A percentile compares a stretch with the other conserved stretches of the same genome.
These are phyloP conservation scores for Stipa capillata DNA, from an alignment of 176 grass and related monocot species.

Conservation along the genomic window DNA sequence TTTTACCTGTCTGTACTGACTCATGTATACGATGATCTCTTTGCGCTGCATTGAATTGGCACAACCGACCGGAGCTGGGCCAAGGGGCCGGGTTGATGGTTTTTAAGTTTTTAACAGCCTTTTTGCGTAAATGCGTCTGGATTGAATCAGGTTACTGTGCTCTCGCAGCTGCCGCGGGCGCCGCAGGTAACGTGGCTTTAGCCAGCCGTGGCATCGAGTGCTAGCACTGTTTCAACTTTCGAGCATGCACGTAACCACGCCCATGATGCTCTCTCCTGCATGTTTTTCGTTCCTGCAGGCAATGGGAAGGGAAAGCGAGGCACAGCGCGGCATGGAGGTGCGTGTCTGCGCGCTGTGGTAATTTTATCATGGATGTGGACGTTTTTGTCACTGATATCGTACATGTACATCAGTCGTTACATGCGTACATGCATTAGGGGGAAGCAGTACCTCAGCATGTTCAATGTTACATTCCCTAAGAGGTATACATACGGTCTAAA, in stretches of 20 bases:
- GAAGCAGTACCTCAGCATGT: too few relatives aligned
- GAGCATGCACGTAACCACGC: neutral
- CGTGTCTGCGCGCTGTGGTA: neutral
- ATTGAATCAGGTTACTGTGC: neutral
- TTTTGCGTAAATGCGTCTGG: constrained; percentile 20
- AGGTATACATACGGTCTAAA: too few relatives aligned
- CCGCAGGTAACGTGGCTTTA: neutral
- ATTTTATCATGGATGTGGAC: neutral
- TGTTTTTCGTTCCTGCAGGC: neutral
- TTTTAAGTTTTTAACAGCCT: neutral
- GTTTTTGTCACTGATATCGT: neutral
- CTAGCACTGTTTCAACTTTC: neutral
- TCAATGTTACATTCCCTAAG: too few relatives aligned
- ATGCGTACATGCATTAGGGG: too few relatives aligned
- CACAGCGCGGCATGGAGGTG: neutral
- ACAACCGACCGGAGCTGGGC: neutral
- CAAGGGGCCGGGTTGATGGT: neutral
- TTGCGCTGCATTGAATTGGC: constrained; percentile 3
- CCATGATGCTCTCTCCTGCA: neutral
- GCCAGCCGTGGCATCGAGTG: neutral
- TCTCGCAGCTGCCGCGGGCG: neutral
- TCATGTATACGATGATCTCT: neutral
- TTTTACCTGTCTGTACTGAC: neutral
- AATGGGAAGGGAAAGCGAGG: neutral
- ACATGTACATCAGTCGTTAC: neutral